phyloP scores from a whole-genome alignment of 140 eudicot species.

The Bidens hawaiensis region DNA sequence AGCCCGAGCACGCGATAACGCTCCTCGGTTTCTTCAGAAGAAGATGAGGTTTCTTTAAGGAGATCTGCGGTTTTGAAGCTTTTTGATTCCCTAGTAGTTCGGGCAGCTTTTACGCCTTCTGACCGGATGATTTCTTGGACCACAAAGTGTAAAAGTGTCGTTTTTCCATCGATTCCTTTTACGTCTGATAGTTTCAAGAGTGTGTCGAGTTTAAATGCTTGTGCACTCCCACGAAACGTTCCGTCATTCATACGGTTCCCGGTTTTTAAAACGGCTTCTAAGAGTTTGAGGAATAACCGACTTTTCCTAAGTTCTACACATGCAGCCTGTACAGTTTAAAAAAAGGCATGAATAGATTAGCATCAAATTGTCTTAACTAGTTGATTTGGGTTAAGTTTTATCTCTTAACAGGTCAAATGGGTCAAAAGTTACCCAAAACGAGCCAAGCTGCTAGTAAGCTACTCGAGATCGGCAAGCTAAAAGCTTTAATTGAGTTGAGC shows the following conservation, averaged over 20 bases:
- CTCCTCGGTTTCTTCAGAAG: conserved; percentile 58
- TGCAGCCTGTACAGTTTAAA: conserved; percentile 62
- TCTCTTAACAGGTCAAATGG: neutral
- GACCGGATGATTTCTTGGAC: conserved; percentile 93
- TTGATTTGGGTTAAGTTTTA: neutral
- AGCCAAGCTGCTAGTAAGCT: too few relatives aligned
- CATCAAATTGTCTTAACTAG: neutral
- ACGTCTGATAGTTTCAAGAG: conserved; percentile 86
- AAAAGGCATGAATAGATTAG: neutral
- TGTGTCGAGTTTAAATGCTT: conserved; percentile 96
- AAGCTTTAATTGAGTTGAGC: too few relatives aligned
- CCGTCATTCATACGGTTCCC: conserved; percentile 98
- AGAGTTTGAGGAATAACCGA: conserved; percentile 82
- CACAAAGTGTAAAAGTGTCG: conserved; percentile 90
- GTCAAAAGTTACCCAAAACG: neutral
- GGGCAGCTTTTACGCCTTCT: conserved; percentile 80
- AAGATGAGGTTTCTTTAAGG: conserved; percentile 34
- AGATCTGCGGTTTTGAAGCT: conserved; percentile 61
- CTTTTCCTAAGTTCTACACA: conserved; percentile 75
- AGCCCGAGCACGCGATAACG: conserved; percentile 72
- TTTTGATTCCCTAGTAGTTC: conserved; percentile 48
- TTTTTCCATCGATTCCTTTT: conserved; percentile 89
- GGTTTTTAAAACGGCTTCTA: conserved; percentile 95
- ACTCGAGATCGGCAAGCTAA: too few relatives aligned
- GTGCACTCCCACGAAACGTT: conserved; percentile 97